Conservation (phyloP, 2,329 filamentous ascomycete species). For the Lachnellula occidentalis region DNA sequence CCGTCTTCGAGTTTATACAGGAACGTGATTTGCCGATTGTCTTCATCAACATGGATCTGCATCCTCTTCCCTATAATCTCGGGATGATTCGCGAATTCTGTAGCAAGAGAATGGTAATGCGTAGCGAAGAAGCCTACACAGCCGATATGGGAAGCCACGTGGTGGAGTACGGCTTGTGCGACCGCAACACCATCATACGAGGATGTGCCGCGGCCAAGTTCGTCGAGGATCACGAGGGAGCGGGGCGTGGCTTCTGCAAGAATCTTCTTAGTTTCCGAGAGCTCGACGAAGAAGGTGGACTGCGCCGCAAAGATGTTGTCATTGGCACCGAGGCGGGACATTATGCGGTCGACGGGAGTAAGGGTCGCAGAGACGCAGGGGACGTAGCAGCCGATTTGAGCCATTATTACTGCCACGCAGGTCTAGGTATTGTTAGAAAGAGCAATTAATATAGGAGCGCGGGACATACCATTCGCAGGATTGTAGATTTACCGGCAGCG, state of each 20-base stretch:
- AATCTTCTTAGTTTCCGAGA: slow-evolving; percentile 98
- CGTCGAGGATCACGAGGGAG: slow-evolving; percentile 93
- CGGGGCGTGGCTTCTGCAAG: slow-evolving; percentile 88
- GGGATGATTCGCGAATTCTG: slow-evolving; percentile 84
- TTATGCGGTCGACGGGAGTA: slow-evolving; percentile 93
- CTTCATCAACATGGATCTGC: slow-evolving; percentile 90
- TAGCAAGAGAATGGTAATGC: slow-evolving; percentile 90
- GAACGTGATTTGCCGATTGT: slow-evolving; percentile 84
- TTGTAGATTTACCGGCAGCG: slow-evolving; percentile 93
- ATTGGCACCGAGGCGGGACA: slow-evolving; percentile 95
- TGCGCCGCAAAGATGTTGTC: slow-evolving; percentile 99
- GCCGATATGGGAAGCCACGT: slow-evolving; percentile 87
- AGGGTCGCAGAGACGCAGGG: slow-evolving; percentile 76
- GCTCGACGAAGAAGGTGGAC: slow-evolving; percentile 95
- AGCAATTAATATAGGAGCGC: neutral
- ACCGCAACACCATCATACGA: slow-evolving; percentile 97
- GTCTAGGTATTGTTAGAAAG: slow-evolving; percentile 48
- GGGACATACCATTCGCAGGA: slow-evolving; percentile 77
- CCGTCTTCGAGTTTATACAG: slow-evolving; percentile 90
- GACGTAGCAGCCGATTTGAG: slow-evolving; percentile 90
- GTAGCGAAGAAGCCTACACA: slow-evolving; percentile 96
- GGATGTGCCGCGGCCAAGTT: slow-evolving; percentile 88
- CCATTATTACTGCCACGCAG: slow-evolving; percentile 94
- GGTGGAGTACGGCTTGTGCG: slow-evolving; percentile 93
- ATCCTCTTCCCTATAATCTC: slow-evolving; percentile 84